Evolutionary conservation across 2,329 filamentous ascomycete genomes (phyloP).

Genomic region (Trichoderma endophyticum): DNA sequence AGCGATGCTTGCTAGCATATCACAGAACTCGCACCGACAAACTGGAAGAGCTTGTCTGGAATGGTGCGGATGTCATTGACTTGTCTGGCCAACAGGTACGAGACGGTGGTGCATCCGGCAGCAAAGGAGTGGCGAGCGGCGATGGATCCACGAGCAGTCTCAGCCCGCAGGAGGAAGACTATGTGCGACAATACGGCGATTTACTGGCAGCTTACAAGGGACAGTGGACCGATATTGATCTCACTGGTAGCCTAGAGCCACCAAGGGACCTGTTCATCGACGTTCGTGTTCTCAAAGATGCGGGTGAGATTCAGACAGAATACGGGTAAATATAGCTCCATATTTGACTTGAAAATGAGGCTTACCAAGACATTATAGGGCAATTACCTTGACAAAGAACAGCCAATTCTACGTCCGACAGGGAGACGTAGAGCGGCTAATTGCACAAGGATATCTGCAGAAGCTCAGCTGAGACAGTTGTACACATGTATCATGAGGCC

Average conservation of each 20-base stretch:
- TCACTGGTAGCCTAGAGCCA: conserved; percentile 90
- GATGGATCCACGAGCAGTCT: conserved; percentile 67
- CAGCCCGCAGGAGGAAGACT: conserved; percentile 95
- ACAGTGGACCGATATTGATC: conserved; percentile 95
- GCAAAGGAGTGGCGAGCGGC: conserved; percentile 35
- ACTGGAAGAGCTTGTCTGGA: conserved; percentile 91
- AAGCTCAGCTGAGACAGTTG: conserved; percentile 66
- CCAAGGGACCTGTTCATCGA: conserved; percentile 97
- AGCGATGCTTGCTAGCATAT: conserved; percentile 91
- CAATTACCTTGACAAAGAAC: conserved; percentile 95
- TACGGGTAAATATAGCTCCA: conserved; percentile 68
- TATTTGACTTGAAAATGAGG: neutral
- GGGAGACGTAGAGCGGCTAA: conserved; percentile 90
- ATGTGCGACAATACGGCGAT: conserved; percentile 87
- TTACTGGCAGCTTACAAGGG: conserved; percentile 95
- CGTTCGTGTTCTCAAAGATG: conserved; percentile 91
- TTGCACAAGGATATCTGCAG: conserved; percentile 91
- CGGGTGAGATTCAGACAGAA: conserved; percentile 97
- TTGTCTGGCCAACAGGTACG: conserved; percentile 55
- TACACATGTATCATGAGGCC: neutral
- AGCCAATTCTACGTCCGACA: conserved; percentile 97
- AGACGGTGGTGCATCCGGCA: conserved; percentile 35
- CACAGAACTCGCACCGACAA: conserved; percentile 88
- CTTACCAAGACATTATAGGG: conserved; percentile 48
- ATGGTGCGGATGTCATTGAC: conserved; percentile 78